Evolutionary conservation across 495 filamentous ascomycete species (phyloP), one percentile per base, ranked within the genome.

Genomic region (Penicillium cosmopolitanum): DNA sequence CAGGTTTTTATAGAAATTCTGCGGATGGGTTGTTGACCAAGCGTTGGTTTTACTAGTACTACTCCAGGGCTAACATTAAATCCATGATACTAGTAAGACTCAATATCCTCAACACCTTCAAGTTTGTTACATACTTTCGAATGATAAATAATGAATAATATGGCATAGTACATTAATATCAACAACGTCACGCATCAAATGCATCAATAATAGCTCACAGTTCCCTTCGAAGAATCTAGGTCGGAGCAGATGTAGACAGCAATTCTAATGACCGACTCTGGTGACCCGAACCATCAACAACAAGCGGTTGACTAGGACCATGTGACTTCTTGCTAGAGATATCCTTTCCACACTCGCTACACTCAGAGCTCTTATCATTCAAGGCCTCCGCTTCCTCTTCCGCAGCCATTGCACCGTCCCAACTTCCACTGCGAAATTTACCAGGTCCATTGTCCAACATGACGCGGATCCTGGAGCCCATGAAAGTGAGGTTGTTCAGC

Each of bases 201-300:
- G 10, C 40, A n/a, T 15, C n/a, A 15, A 55, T 51, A 54, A 50
- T 31, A 31, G 46, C 50, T 50, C 18, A 46, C 51, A 28, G 25
- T 33, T 34, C 11, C 5, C 7, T 34, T 51, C 57, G 44, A 43
- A 38, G 16, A 16, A n/a, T 9, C 31, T 46, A 69, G 7, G 60
- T 68, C 31, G 65, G 62, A 13, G 62, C 62, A n/a, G 65, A 66
- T 0, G 46, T 62, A 8, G 65, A 66, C 18, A 64, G 44, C 36
- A 56, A 35, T 40, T 58, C 60, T 47, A 62, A 60, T 34, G 61
- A 62, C 53, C 21, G 53, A 10, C 50, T 58, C 58, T 47, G 53
- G 15, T 60, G 21, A 7, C 74, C 73, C 23, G 74, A 77, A 11
- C 76, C 76, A 61, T 79, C 76, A 18, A 79, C 69, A 1, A 79